These are phyloP conservation scores for Pachysandra terminalis DNA, from an alignment of 164 flowering plant genomes.

Conservation along the genomic window DNA sequence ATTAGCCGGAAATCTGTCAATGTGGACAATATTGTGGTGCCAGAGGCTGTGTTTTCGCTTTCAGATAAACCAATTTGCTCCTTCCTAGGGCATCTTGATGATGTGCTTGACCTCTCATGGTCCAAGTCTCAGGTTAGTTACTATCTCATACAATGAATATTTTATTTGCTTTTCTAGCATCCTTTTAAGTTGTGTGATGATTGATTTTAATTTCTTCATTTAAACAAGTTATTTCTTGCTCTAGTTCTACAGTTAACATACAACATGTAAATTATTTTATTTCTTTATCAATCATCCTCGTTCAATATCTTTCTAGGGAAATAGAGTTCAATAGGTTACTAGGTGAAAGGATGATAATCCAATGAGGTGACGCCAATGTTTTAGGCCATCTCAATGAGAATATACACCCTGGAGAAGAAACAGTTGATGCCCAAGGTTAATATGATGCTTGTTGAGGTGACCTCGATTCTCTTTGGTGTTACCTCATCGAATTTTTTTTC, in stretches of 20 bases:
- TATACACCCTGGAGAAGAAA: too few relatives aligned
- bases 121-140: slow-evolving; percentile 88
- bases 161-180: background rate
- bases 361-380: too few relatives aligned
- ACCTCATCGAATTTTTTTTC: too few relatives aligned
- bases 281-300: background rate
- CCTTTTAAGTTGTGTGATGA: background rate
- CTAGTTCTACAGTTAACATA: background rate
- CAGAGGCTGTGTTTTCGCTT: slow-evolving; percentile 80
- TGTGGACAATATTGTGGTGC: slow-evolving; percentile 62
- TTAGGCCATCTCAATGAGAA: too few relatives aligned
- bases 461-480: too few relatives aligned
- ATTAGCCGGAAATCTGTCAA: slow-evolving; percentile 70
- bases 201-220: background rate
- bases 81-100: slow-evolving; percentile 82
- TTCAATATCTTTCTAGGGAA: background rate
- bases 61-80: slow-evolving; percentile 89
- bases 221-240: background rate
- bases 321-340: background rate
- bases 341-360: too few relatives aligned
- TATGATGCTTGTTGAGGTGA: too few relatives aligned
- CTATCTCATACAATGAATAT: slow-evolving; percentile 1
- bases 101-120: slow-evolving; percentile 97
- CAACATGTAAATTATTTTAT: background rate
- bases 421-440: too few relatives aligned